phyloP scores from a whole-genome alignment of 805 yeast species.

The Yarrowia yakushimensis region DNA sequence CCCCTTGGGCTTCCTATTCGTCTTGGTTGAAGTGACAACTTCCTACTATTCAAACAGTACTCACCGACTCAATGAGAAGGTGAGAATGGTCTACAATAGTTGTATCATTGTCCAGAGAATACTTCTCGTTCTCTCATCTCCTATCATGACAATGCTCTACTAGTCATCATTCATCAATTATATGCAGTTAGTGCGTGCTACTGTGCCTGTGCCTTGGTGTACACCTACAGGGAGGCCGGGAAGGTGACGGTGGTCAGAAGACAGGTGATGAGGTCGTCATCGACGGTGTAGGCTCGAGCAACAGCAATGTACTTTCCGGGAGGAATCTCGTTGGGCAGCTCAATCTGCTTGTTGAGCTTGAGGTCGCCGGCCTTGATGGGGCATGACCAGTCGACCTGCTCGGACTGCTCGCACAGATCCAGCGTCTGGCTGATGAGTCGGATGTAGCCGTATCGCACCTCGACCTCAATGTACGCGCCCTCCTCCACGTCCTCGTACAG shows the following conservation, averaged over 20 bases:
- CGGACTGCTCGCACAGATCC: slow-evolving; percentile 85
- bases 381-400: slow-evolving; percentile 79
- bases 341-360: slow-evolving; percentile 64
- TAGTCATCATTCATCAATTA: slow-evolving; percentile 9
- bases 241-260: slow-evolving; percentile 48
- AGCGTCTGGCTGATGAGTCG: slow-evolving; percentile 83
- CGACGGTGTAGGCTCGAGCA: slow-evolving; percentile 86
- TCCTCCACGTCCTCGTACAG: slow-evolving; percentile 56
- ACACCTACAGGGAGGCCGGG: slow-evolving; percentile 35
- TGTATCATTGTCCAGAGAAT: too few species aligned
- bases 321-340: slow-evolving; percentile 87
- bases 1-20: too few species aligned
- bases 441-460: slow-evolving; percentile 89
- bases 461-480: slow-evolving; percentile 93
- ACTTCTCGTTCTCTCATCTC: too few species aligned
- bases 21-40: too few species aligned
- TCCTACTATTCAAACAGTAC: too few species aligned
- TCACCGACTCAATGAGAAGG: too few species aligned
- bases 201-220: too few species aligned
- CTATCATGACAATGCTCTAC: too few species aligned
- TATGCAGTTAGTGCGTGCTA: neutral
- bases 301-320: slow-evolving; percentile 86
- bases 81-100: too few species aligned
- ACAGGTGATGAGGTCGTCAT: slow-evolving; percentile 80
- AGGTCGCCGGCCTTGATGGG: slow-evolving; percentile 74